Base-by-base conservation (phyloP, 345 rosid species). In the Ailanthus altissimus region DNA sequence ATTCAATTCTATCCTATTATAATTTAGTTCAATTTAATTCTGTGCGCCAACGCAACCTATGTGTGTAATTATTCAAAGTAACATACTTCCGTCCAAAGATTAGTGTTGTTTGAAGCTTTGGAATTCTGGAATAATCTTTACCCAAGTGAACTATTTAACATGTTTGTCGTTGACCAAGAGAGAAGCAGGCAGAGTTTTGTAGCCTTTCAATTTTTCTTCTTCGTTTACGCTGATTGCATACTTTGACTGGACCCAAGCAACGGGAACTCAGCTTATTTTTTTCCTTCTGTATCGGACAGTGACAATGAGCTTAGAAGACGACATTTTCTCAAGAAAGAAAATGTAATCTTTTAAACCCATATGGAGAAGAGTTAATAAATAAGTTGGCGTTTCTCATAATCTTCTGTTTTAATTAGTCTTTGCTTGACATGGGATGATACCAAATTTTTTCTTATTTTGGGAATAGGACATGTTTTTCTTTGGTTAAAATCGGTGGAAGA, bases 171-270 rank as follows among this genome's bases (percentile, higher is more conserved):
- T 46, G 76, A 73, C 67, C 76, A 25, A 26, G 42, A 26, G 46
- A n/a, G 11, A 18, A 8, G 8, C n/a, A 28, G 16, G 38, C 38
- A 32, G 38, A 32, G 38, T 32, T 32, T 32, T 32, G 38, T 32
- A 1, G 2, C 12, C 4, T 51, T 68, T 28, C 20, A n/a, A n/a
- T n/a, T 6, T 6, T 71, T n/a, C 25, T 26, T 11, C 26, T 20
- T 18, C 32, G 49, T n/a, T 32, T 18, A 59, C 18, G 67, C 38
- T 2, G 6, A 20, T 59, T 74, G 69, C 58, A 61, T 14, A 61
- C 70, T 64, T 75, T 75, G 71, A 64, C 53, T 51, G 25, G 71
- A 63, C 21, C 40, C 78, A 36, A 10, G 38, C 38, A 32, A 32
- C 38, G 38, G 3, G 38, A 32, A 3, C 3, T 32, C 1, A 32